Percentiles rank a stretch among this genome's conserved stretches.
These are phyloP conservation scores for Fusarium annulatum DNA, from an alignment of 2,329 filamentous ascomycete genomes.

Conservation along the genomic window DNA sequence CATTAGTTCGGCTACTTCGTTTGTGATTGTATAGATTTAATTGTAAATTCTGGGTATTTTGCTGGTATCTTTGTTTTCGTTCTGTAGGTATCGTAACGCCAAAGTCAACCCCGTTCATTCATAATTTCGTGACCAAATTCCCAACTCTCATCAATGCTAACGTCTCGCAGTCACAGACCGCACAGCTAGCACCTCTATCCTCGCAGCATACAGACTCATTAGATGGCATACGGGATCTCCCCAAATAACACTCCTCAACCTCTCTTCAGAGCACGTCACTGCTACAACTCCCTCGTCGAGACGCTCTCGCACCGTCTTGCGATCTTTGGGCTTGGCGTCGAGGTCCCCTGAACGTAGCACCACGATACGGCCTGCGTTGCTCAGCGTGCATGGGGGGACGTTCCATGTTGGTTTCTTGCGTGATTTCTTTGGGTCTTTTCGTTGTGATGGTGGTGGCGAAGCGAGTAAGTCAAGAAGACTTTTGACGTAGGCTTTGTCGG, in stretches of 20 bases:
- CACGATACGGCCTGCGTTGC: slow-evolving; percentile 76
- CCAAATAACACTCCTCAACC: slow-evolving; percentile 78
- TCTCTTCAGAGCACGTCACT: slow-evolving; percentile 73
- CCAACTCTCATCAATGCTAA: background rate
- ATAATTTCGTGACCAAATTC: slow-evolving; percentile 15
- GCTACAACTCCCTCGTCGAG: slow-evolving; percentile 73
- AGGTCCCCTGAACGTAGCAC: slow-evolving; percentile 68
- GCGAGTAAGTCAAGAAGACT: slow-evolving; percentile 78
- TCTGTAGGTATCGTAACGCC: slow-evolving; percentile 29
- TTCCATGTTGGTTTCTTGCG: slow-evolving; percentile 64
- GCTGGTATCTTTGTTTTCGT: slow-evolving; percentile 20
- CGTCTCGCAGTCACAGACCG: slow-evolving; percentile 56
- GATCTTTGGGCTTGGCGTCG: slow-evolving; percentile 52
- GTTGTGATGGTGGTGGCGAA: slow-evolving; percentile 57
- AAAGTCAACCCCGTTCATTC: slow-evolving; percentile 5
- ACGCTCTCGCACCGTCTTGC: slow-evolving; percentile 61
- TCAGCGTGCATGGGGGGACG: slow-evolving; percentile 73
- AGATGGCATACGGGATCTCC: slow-evolving; percentile 84
- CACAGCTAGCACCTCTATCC: slow-evolving; percentile 78
- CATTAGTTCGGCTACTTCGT: background rate
- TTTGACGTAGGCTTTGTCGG: slow-evolving; percentile 80
- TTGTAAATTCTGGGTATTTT: slow-evolving; percentile 12
- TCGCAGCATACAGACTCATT: slow-evolving; percentile 80
- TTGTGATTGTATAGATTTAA: slow-evolving; percentile 1
- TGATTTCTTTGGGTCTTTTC: slow-evolving; percentile 23